Base-by-base conservation (phyloP, 75 land plant species). In the Sequoiadendron giganteum region DNA sequence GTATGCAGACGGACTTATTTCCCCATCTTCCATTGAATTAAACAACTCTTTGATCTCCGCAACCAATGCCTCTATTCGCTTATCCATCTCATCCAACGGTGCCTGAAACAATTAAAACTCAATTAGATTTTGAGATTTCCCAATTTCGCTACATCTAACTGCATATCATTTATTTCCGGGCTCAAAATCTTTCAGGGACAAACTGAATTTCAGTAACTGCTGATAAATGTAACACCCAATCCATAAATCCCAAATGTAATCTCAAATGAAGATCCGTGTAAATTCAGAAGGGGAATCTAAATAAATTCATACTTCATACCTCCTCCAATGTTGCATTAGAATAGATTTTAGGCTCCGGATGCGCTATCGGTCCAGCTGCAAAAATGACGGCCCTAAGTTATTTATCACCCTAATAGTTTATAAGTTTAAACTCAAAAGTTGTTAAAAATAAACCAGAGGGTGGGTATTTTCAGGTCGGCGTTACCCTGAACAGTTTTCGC, bases 1-100 rank as follows among this genome's bases (percentile, higher is more conserved):
- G 75, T 96, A 96, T 2, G 97, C 91, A 0, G 97, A 96, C 1
- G 87, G 65, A 88, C 61, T 92, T 14, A 96, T 95, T 25, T 95
- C 94, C 43, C 97, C 97, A 81, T 94, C 95, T 0, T 82, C 90
- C 92, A 95, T 91, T 2, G 94, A 92, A 2, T 75, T 3, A 54
- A 96, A 55, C 92, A 93, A 90, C n/a, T 85, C 43, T 70, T 85
- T 93, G 18, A 96, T 79, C 18, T 61, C 78, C 0, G 89, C 84
- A 2, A 95, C 83, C 68, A 55, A 88, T 13, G 88, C 84, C 87
- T 52, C 78, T 2, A 93, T 86, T 58, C 84, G 81, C 21, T 32
- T 39, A 38, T 68, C 72, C 72, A 68, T 68, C 30, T 68, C 72
- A n/a, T 6, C 72, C 72, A 28, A 25, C 32, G 72, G 72, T 68